Evolutionary conservation across 2,329 filamentous ascomycete genomes (phyloP).

Genomic region (Pseudogymnoascus sp.): DNA sequence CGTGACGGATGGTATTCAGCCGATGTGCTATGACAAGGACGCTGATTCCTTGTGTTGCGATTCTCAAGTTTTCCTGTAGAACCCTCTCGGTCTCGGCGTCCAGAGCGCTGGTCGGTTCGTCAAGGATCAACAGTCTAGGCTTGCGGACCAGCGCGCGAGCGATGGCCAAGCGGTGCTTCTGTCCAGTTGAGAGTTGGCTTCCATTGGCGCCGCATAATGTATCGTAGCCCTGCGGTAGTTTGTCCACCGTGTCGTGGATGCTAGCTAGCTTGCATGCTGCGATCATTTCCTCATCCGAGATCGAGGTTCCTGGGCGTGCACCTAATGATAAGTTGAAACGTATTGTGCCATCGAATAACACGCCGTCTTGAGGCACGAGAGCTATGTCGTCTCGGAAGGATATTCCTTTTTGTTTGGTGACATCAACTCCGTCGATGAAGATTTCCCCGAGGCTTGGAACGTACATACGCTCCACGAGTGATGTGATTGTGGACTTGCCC

Average conservation of each 20-base stretch:
- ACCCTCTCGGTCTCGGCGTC: conserved; percentile 53
- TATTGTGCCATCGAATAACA: conserved; percentile 58
- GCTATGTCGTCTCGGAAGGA: conserved; percentile 58
- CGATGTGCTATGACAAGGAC: conserved; percentile 30
- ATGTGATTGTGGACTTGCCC: conserved; percentile 66
- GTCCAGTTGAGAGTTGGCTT: conserved; percentile 81
- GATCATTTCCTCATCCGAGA: conserved; percentile 58
- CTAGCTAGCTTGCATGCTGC: conserved; percentile 81
- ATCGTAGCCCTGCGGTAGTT: conserved; percentile 76
- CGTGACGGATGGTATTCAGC: conserved; percentile 23
- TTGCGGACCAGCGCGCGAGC: conserved; percentile 59
- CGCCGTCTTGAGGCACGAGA: conserved; percentile 65
- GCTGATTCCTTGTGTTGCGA: conserved; percentile 36
- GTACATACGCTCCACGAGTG: conserved; percentile 62
- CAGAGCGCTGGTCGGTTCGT: conserved; percentile 65
- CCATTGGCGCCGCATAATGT: conserved; percentile 88
- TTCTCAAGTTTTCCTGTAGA: conserved; percentile 32
- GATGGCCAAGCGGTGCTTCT: conserved; percentile 91
- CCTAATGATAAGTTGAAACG: conserved; percentile 62
- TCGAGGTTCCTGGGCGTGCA: conserved; percentile 36
- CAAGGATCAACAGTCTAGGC: conserved; percentile 60
- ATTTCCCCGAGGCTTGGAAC: conserved; percentile 55
- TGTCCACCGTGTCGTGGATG: conserved; percentile 78
- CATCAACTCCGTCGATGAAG: conserved; percentile 51
- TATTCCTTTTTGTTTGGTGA: conserved; percentile 49